phyloP scores from a whole-genome alignment of 495 filamentous ascomycete species.

The Penicillium pancosmium region DNA sequence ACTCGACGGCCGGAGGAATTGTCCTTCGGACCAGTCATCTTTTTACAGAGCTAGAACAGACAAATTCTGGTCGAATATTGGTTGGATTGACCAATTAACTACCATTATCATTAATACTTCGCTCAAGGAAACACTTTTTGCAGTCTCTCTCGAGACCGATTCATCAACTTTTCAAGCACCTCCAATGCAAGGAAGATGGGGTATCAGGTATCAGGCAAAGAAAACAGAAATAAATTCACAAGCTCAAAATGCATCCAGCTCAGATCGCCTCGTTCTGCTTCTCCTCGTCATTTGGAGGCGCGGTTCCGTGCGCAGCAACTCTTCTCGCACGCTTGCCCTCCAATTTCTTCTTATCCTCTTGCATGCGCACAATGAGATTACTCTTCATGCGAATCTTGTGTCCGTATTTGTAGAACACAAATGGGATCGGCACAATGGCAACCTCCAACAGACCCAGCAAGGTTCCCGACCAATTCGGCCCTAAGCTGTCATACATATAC shows the following conservation, averaged over 20 bases:
- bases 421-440: conserved; percentile 73
- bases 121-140: not conserved
- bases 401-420: conserved; percentile 78
- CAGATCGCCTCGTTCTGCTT: conserved; percentile 19
- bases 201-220: conserved; percentile 17
- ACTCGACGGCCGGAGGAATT: not conserved
- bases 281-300: conserved; percentile 18
- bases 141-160: conserved; percentile 2
- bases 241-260: not conserved
- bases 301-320: conserved; percentile 7
- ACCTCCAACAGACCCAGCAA: conserved; percentile 71
- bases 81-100: not conserved
- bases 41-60: not conserved
- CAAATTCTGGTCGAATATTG: not conserved
- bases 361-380: conserved; percentile 66
- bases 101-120: conserved; percentile 5
- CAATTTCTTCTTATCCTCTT: conserved; percentile 66
- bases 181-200: conserved; percentile 18
- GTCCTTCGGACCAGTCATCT: not conserved
- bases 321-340: conserved; percentile 47
- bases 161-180: conserved; percentile 16
- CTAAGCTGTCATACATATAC: conserved; percentile 68
- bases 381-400: conserved; percentile 67
- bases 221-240: conserved; percentile 7
- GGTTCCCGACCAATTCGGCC: conserved; percentile 79